phyloP scores from a whole-genome alignment of 495 filamentous ascomycete species.

The Neurospora sp. region DNA sequence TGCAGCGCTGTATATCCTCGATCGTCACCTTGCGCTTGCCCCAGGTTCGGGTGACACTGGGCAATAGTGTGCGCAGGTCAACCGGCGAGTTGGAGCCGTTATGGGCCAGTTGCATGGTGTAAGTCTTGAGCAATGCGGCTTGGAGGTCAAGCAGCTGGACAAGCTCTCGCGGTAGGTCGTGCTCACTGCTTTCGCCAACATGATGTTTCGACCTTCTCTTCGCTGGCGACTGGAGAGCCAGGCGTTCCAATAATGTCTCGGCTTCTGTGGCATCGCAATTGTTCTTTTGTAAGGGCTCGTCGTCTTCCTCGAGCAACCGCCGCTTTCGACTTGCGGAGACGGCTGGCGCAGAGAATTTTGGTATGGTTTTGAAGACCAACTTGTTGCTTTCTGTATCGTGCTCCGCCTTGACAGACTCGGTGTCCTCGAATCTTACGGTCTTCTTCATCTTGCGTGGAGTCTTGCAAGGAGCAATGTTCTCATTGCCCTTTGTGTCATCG shows the following conservation, averaged over 20 bases:
- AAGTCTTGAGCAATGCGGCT: conserved; percentile 46
- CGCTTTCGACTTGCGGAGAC: conserved; percentile 15
- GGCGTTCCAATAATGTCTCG: conserved; percentile 28
- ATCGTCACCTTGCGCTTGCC: conserved; percentile 46
- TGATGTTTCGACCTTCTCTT: conserved; percentile 1
- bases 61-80: conserved; percentile 46
- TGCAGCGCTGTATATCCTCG: conserved; percentile 47
- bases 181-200: not conserved
- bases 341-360: not conserved
- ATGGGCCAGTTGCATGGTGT: conserved; percentile 53
- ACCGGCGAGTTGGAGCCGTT: conserved; percentile 50
- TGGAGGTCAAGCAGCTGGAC: conserved; percentile 46
- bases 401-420: conserved; percentile 1
- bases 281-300: conserved; percentile 1
- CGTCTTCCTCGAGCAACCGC: conserved; percentile 5
- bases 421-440: conserved; percentile 18
- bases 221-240: conserved; percentile 29
- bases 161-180: conserved; percentile 42
- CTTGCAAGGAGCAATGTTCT: conserved; percentile 2
- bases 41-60: conserved; percentile 49
- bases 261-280: conserved; percentile 8
- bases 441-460: conserved; percentile 14
- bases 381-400: not conserved
- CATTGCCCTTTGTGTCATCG: not conserved
- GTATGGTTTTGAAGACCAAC: not conserved